A percentile compares a stretch with the other conserved stretches of the same genome.
Evolutionary conservation across 352 stramenopile species (phyloP).

Genomic region (Phytophthora ramorum): DNA sequence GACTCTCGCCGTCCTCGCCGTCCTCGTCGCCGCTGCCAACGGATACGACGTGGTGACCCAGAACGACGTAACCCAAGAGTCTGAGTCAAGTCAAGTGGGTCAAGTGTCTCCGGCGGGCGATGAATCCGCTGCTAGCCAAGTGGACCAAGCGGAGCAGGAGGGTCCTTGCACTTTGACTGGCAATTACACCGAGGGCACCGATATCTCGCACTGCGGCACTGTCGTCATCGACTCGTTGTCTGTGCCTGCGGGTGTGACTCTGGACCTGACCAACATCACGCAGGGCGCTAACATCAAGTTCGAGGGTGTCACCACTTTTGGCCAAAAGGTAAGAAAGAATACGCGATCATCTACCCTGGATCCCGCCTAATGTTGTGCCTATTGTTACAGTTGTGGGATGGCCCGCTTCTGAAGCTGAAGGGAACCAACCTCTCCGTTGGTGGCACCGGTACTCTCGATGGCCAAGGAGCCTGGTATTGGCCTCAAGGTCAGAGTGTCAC

Average conservation of each 20-base stretch:
- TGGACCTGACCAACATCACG: constrained; percentile 40
- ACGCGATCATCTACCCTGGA: too few relatives aligned
- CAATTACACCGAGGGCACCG: constrained; percentile 31
- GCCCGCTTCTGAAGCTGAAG: constrained; percentile 31
- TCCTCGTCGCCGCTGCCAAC: constrained; percentile 9
- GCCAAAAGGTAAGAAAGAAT: too few relatives aligned
- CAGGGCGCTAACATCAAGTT: constrained; percentile 38
- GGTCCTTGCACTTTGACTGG: constrained; percentile 35
- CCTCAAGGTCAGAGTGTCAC: constrained; percentile 33
- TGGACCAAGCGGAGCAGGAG: constrained; percentile 22
- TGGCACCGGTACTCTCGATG: constrained; percentile 41
- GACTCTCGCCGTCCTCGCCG: constrained; percentile 5
- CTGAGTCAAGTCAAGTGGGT: constrained; percentile 9
- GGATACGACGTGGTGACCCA: constrained; percentile 14
- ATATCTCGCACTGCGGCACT: constrained; percentile 28
- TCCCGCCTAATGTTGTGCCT: too few relatives aligned
- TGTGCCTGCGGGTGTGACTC: constrained; percentile 39
- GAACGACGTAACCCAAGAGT: constrained; percentile 12
- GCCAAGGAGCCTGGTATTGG: constrained; percentile 48
- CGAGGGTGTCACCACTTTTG: constrained; percentile 43
- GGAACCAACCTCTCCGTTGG: constrained; percentile 32
- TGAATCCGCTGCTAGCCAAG: constrained; percentile 2
- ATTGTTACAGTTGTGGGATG: too few relatives aligned
- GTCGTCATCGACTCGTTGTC: constrained; percentile 36
- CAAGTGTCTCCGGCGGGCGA: constrained; percentile 13